Evolutionary conservation across 805 yeast species (phyloP).

Genomic region (Zygotorulaspora florentina): DNA sequence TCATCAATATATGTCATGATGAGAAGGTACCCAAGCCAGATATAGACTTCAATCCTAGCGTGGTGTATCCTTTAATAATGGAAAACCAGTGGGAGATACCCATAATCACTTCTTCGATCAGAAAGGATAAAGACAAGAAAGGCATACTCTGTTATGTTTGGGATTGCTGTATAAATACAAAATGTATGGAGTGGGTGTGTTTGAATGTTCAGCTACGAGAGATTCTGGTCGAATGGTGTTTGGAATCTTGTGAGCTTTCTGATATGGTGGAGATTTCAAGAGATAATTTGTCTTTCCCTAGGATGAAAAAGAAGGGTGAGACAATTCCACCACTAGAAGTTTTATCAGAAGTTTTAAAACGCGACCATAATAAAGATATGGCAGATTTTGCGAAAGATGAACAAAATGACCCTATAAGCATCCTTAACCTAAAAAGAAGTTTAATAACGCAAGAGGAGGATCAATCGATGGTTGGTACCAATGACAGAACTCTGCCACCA

Average conservation of each 20-base stretch:
- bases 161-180: conserved; percentile 73
- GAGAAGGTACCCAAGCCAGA: conserved; percentile 61
- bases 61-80: conserved; percentile 59
- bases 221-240: conserved; percentile 76
- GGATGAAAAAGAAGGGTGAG: conserved; percentile 65
- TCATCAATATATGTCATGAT: conserved; percentile 73
- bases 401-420: conserved; percentile 39
- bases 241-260: conserved; percentile 68
- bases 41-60: conserved; percentile 48
- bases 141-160: conserved; percentile 61
- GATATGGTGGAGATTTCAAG: conserved; percentile 53
- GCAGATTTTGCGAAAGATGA: conserved; percentile 31
- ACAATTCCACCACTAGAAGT: conserved; percentile 43
- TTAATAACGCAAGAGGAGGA: conserved; percentile 24
- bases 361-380: conserved; percentile 37
- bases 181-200: conserved; percentile 58
- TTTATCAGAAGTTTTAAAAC: conserved; percentile 41
- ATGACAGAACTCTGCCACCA: conserved; percentile 23
- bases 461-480: conserved; percentile 17
- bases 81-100: conserved; percentile 84
- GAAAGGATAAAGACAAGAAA: conserved; percentile 60
- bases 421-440: conserved; percentile 41
- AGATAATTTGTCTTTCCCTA: conserved; percentile 58
- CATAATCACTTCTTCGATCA: conserved; percentile 57
- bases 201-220: conserved; percentile 54